Base-by-base conservation (phyloP, 1,284 basidiomycete species). In the Pyrrhoderma lamaoense region DNA sequence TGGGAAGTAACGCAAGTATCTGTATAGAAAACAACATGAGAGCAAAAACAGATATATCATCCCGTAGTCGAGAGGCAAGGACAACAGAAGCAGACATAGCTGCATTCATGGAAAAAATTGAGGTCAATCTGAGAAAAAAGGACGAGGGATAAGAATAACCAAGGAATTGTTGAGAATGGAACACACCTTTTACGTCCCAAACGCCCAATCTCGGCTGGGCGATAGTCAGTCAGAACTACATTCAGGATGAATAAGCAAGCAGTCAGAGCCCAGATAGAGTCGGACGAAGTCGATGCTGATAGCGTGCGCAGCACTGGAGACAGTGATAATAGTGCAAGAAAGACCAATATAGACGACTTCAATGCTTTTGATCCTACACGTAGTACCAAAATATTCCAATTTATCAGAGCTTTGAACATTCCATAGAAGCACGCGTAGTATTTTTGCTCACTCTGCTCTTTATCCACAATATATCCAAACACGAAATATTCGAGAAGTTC, bases 251-350 rank as follows among this genome's bases (percentile, higher is more conserved):
- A 82, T 31, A 92, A 71, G 57, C 70, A 69, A 11, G 78, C 77
- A 43, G 90, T 81, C 42, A 98, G 70, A 5, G 94, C 94, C 93
- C 93, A 98, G 59, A 98, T 96, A 22, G 92, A 93, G 65, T 99
- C 96, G 11, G 86, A 89, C 16, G 95, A 97, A 0, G 94, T 98
- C 7, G 94, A 90, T 38, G 91, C 89, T 9, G 93, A 96, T 58
- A 99, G 70, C 1, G 94, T 97, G 57, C 88, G 80, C 52, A 99
- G 71, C 3, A 98, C 88, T 1, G 96, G 96, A 0, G 93, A 87
- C 40, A 98, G 75, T 3, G 93, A 85, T 67, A 95, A 80, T 51
- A 99, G 75, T 2, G 91, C 80, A 4, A 98, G 76, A 59, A 93
- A 89, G 51, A 95, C 86, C 47, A 98, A 75, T 42, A 94, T 76